Percentiles rank a stretch among this genome's conserved stretches.
phyloP scores from a whole-genome alignment of 768 basidiomycete species.

The Hygrocybe punicea region DNA sequence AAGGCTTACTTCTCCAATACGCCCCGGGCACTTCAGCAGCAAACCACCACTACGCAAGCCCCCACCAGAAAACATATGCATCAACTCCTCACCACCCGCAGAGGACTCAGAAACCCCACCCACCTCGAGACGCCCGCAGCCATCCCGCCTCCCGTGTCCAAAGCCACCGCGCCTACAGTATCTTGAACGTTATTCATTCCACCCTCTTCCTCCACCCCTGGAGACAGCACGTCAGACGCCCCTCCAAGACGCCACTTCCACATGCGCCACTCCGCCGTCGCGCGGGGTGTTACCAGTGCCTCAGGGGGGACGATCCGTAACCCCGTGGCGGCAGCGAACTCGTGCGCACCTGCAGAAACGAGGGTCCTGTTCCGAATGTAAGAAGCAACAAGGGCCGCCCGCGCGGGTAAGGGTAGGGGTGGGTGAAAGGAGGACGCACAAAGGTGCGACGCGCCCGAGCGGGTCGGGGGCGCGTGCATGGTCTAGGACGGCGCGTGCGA shows the following conservation, averaged over 20 bases:
- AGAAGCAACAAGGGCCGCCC: not conserved
- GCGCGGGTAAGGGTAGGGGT: not conserved
- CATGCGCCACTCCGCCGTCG: conserved; percentile 52
- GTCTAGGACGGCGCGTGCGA: conserved; percentile 57
- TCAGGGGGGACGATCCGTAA: conserved; percentile 40
- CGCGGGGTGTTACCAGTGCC: conserved; percentile 48
- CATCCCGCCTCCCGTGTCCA: conserved; percentile 42
- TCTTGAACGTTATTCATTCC: conserved; percentile 51
- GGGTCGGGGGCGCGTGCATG: conserved; percentile 45
- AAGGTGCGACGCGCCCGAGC: conserved; percentile 65
- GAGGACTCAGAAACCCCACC: conserved; percentile 5
- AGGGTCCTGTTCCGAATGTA: conserved; percentile 61
- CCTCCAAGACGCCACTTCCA: conserved; percentile 54
- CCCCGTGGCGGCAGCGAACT: conserved; percentile 45
- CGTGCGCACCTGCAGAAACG: conserved; percentile 56
- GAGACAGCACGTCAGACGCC: conserved; percentile 2
- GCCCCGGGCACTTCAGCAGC: conserved; percentile 69
- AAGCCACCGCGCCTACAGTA: conserved; percentile 77
- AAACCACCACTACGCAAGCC: conserved; percentile 61
- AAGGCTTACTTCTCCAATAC: conserved; percentile 64
- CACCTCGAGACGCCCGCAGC: conserved; percentile 79
- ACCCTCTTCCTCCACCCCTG: conserved; percentile 8
- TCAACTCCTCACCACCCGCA: too few relatives aligned
- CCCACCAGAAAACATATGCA: not conserved
- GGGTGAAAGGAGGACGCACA: too few relatives aligned